Evolutionary conservation across 2,329 filamentous ascomycete species (phyloP).

Genomic region (Clonostachys rhizophaga): DNA sequence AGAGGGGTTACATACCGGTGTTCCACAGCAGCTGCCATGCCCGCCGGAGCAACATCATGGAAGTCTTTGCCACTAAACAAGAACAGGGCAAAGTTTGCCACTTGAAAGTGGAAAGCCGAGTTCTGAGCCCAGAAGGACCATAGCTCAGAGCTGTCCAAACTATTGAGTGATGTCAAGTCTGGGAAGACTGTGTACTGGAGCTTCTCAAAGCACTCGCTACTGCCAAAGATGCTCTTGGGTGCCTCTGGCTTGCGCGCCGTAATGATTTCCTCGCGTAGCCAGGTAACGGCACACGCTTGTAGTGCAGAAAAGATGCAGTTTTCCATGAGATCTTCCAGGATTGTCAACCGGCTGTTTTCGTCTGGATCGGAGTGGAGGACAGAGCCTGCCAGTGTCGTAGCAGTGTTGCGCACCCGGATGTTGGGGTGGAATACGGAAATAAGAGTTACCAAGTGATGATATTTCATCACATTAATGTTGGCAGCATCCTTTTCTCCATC

Average conservation of each 20-base stretch:
- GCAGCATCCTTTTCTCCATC: conserved; percentile 17
- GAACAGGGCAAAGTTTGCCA: conserved; percentile 57
- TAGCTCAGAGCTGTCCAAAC: conserved; percentile 34
- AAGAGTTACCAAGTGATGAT: conserved; percentile 55
- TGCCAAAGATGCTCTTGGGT: conserved; percentile 38
- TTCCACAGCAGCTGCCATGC: conserved; percentile 52
- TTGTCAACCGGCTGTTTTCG: conserved; percentile 52
- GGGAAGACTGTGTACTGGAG: conserved; percentile 61
- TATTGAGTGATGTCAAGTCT: conserved; percentile 40
- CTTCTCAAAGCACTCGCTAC: conserved; percentile 49
- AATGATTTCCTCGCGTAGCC: conserved; percentile 60
- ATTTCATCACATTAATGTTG: conserved; percentile 44
- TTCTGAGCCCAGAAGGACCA: conserved; percentile 48
- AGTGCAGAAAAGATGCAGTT: conserved; percentile 60
- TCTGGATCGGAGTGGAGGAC: conserved; percentile 56
- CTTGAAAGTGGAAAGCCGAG: conserved; percentile 51
- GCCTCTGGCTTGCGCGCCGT: conserved; percentile 26
- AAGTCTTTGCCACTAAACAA: conserved; percentile 40
- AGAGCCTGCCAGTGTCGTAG: conserved; percentile 45
- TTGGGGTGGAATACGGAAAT: conserved; percentile 53
- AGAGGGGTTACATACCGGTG: conserved; percentile 55
- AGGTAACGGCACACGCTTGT: conserved; percentile 58
- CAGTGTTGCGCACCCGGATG: conserved; percentile 48
- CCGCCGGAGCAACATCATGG: conserved; percentile 44
- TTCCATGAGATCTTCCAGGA: conserved; percentile 60